A percentile compares a stretch with the other conserved stretches of the same genome.
These are phyloP conservation scores for Acanthamoeba triangularis DNA, from an alignment of 208 protist species.

Conservation along the genomic window DNA sequence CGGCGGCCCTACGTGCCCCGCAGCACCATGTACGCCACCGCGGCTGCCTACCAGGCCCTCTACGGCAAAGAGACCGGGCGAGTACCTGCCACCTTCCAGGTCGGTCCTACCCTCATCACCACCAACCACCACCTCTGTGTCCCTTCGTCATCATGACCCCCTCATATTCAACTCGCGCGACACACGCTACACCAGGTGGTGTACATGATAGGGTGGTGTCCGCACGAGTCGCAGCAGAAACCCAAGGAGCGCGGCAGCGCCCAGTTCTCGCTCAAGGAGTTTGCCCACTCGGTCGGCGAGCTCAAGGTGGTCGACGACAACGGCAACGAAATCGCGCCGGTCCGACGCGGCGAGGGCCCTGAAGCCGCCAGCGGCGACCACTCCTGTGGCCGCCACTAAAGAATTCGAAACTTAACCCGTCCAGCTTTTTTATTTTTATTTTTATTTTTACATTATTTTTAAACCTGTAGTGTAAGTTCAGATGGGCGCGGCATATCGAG, in stretches of 20 bases:
- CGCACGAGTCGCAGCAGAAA: conserved; percentile 65
- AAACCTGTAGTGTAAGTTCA: no score
- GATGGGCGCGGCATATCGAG: not conserved
- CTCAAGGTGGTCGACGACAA: conserved; percentile 42
- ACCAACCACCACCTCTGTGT: not conserved
- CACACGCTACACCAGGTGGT: conserved; percentile 21
- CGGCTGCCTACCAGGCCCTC: conserved; percentile 49
- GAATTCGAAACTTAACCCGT: not conserved
- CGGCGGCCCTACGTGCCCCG: conserved; percentile 20
- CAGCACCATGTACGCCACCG: conserved; percentile 19
- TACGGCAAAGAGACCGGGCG: conserved; percentile 67
- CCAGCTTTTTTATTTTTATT: no score
- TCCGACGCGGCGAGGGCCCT: no score
- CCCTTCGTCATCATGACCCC: not conserved
- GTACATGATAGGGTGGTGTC: conserved; percentile 75
- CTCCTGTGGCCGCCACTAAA: not conserved
- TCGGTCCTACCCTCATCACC: not conserved
- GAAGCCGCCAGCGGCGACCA: not conserved
- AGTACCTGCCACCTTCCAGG: conserved; percentile 77
- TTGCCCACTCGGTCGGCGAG: conserved; percentile 59
- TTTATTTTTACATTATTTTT: no score
- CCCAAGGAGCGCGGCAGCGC: conserved; percentile 55
- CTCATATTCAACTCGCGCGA: not conserved
- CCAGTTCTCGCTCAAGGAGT: conserved; percentile 63
- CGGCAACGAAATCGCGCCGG: conserved; percentile 1